Base-by-base conservation (phyloP, 2,329 filamentous ascomycete species). In the Pyrenophora teres region DNA sequence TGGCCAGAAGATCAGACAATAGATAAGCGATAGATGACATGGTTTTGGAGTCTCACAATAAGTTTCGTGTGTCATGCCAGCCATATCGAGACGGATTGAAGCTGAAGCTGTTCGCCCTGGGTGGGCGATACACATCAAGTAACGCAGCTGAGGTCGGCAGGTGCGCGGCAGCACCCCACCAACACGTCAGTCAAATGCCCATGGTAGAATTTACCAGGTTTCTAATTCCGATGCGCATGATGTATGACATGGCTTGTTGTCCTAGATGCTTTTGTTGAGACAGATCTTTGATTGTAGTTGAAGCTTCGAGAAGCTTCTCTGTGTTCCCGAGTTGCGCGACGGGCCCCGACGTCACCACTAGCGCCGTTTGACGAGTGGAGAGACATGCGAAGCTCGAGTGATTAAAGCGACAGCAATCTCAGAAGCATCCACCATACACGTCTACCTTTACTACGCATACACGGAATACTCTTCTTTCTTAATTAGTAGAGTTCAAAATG, bases 401-500 rank as follows among this genome's bases (percentile, higher is more conserved):
- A 64, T 64, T 67, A 72, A 70, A 43, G 50, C 50, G 45, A 52
- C 49, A 65, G 62, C 62, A 61, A 56, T 50, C 36, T 50, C 56
- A 50, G 47, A 51, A 54, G 63, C 57, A 49, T 55, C 50, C 67
- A 62, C 59, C 54, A 48, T 43, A 38, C 45, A 55, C 36, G 38
- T 40, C 37, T 41, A 50, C 44, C 18, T 49, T 37, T 42, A 15
- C 41, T 46, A 53, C 45, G 40, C 40, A 50, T 47, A 62, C 46
- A 56, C 54, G 46, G 59, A 27, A 59, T 50, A 59, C 38, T 41
- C 38, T 50, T 54, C 38, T 44, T 36, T 40, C 40, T 33, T 40
- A 40, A 23, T 54, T 43, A 54, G 27, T 48, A 27, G 21, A 47
- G 25, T 37, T 64, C 75, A 84, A 65, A 63, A 97, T 97, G 93